phyloP scores from a whole-genome alignment of 2,329 filamentous ascomycete species.

The Trichoderma koningii region DNA sequence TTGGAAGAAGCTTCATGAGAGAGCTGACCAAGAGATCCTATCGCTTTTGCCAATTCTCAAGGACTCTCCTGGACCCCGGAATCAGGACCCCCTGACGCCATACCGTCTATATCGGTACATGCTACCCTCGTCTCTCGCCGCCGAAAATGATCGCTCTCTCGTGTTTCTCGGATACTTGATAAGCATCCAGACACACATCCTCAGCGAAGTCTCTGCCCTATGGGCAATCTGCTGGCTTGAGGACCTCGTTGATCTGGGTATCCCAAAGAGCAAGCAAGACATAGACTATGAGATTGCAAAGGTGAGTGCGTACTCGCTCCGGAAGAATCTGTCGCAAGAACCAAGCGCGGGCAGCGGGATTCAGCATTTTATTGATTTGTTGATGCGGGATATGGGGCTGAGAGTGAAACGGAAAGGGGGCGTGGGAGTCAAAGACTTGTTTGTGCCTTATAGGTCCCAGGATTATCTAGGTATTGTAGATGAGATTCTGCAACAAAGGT shows the following conservation, averaged over 20 bases:
- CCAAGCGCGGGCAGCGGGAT: not conserved
- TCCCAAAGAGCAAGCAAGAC: not conserved
- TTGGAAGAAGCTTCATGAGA: not conserved
- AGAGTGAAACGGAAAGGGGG: not conserved
- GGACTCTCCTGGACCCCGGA: not conserved
- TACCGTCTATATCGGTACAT: conserved; percentile 10
- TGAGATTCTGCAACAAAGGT: not conserved
- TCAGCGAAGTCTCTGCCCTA: conserved; percentile 10
- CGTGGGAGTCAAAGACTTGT: not conserved
- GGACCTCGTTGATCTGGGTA: not conserved
- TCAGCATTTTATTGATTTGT: conserved; percentile 2
- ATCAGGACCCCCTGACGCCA: not conserved
- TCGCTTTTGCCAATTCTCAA: conserved; percentile 12
- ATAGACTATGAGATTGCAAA: conserved; percentile 14
- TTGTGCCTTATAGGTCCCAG: conserved; percentile 5
- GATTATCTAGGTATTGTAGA: conserved; percentile 15
- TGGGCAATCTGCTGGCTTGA: conserved; percentile 20
- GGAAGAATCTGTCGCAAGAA: not conserved
- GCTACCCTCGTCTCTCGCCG: conserved; percentile 8
- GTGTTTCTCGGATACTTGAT: conserved; percentile 4
- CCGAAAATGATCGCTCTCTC: conserved; percentile 1
- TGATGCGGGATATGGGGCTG: conserved; percentile 12
- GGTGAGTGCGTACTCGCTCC: conserved; percentile 1
- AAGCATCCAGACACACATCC: conserved; percentile 7
- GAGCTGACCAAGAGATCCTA: not conserved